These are phyloP conservation scores for Penicillium polonicum DNA, from an alignment of 2,329 filamentous ascomycete genomes.

Conservation along the genomic window DNA sequence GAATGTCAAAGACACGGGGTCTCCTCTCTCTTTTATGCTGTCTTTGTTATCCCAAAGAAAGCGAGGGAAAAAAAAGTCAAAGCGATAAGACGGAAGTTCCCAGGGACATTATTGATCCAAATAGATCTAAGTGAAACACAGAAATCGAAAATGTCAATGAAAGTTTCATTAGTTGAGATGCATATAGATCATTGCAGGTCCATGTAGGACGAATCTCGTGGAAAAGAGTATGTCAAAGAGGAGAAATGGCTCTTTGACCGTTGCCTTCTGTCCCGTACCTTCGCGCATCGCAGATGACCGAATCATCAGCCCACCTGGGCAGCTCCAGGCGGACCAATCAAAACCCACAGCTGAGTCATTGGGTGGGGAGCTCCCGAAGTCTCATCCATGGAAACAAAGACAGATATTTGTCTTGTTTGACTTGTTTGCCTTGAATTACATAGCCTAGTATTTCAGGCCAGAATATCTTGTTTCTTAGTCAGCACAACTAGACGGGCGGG, in stretches of 20 bases:
- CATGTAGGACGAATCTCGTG: conserved; percentile 17
- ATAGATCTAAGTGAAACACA: conserved; percentile 7
- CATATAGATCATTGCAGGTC: conserved; percentile 11
- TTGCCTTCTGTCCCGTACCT: conserved; percentile 2
- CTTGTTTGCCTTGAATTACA: not conserved
- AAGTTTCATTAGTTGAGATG: conserved; percentile 20
- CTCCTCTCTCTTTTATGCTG: not conserved
- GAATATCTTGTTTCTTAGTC: conserved; percentile 11
- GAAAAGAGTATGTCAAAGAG: conserved; percentile 5
- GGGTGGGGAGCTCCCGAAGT: conserved; percentile 19
- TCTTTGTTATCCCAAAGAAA: conserved; percentile 6
- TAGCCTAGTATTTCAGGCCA: conserved; percentile 9
- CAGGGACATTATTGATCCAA: conserved; percentile 16
- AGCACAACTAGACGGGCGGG: conserved; percentile 11
- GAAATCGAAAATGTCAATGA: conserved; percentile 4
- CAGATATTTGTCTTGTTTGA: conserved; percentile 9
- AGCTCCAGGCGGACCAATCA: conserved; percentile 16
- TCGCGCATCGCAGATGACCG: conserved; percentile 21
- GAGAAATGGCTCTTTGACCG: conserved; percentile 10
- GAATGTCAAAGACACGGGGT: not conserved
- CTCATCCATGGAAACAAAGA: not conserved
- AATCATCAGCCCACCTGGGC: conserved; percentile 8
- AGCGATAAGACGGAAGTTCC: not conserved
- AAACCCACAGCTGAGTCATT: conserved; percentile 14
- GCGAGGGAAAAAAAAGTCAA: conserved; percentile 3